Conservation (phyloP, 202 grass and related monocot genomes). For the Elaeis oleifera region DNA sequence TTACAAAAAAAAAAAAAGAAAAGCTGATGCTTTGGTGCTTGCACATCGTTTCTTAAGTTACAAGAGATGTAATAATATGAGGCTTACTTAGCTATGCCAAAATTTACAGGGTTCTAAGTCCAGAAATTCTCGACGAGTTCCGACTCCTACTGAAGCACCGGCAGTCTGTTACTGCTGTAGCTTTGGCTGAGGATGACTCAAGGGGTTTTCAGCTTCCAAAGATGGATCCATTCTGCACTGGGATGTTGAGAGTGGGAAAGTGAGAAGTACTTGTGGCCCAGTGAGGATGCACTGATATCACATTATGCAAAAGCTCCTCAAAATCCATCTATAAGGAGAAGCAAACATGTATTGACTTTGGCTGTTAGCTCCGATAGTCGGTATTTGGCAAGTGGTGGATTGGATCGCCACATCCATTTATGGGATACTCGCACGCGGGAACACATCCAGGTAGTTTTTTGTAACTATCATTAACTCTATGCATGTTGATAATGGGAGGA, state of each 20-base stretch:
- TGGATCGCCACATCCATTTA: constrained; percentile 77
- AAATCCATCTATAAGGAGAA: constrained; percentile 53
- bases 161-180: constrained; percentile 61
- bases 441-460: constrained; percentile 53
- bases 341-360: constrained; percentile 52
- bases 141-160: constrained; percentile 57
- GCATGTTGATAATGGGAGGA: not conserved
- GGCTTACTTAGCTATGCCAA: not conserved
- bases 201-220: constrained; percentile 83
- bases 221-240: constrained; percentile 66
- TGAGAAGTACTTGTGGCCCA: constrained; percentile 79
- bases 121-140: constrained; percentile 46
- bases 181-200: constrained; percentile 53
- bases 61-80: no score
- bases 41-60: no score
- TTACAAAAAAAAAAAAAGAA: no score
- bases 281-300: constrained; percentile 56
- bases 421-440: constrained; percentile 69
- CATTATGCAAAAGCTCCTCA: constrained; percentile 58
- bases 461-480: not conserved
- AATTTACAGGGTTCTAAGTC: constrained; percentile 45
- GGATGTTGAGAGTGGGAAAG: constrained; percentile 69
- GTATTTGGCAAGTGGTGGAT: constrained; percentile 63
- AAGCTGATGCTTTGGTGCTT: no score
- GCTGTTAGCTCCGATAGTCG: constrained; percentile 69